Percentiles rank a stretch among this genome's conserved stretches.
Evolutionary conservation across 129 eudicot genomes (phyloP).

Genomic region (Artemisia argyi): DNA sequence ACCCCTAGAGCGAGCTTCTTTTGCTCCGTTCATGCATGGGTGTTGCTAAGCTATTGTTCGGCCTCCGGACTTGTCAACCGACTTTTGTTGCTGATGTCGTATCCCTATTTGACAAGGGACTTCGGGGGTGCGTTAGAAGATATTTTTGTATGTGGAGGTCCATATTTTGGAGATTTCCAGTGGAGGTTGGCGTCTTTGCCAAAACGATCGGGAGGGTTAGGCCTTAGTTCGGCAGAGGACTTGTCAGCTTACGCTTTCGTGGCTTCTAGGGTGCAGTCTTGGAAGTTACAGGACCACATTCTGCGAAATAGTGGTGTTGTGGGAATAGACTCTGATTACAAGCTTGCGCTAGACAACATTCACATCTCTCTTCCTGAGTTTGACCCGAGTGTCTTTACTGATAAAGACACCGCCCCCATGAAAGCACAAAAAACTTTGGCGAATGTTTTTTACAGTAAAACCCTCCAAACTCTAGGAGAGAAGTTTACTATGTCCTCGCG

Average conservation of each 20-base stretch:
- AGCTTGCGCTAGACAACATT: not conserved
- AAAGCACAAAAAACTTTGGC: constrained; percentile 1
- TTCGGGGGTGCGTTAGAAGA: too few species aligned
- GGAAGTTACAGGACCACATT: not conserved
- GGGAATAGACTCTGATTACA: not conserved
- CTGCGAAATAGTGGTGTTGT: not conserved
- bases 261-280: not conserved
- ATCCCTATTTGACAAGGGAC: too few species aligned
- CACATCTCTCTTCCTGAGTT: not conserved
- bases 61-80: too few species aligned
- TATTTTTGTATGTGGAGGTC: too few species aligned
- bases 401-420: not conserved
- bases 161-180: too few species aligned
- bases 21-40: too few species aligned
- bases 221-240: not conserved
- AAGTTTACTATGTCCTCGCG: too few species aligned
- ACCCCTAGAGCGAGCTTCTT: too few species aligned
- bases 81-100: too few species aligned
- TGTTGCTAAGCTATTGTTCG: too few species aligned
- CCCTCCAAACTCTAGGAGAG: not conserved
- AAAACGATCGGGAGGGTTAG: not conserved
- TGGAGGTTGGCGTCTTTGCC: too few species aligned
- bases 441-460: not conserved
- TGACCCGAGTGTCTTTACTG: not conserved
- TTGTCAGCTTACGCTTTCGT: not conserved